A percentile compares a stretch with the other conserved stretches of the same genome.
These are phyloP conservation scores for Firmiana major DNA, from an alignment of 345 rosid genomes.

Conservation along the genomic window DNA sequence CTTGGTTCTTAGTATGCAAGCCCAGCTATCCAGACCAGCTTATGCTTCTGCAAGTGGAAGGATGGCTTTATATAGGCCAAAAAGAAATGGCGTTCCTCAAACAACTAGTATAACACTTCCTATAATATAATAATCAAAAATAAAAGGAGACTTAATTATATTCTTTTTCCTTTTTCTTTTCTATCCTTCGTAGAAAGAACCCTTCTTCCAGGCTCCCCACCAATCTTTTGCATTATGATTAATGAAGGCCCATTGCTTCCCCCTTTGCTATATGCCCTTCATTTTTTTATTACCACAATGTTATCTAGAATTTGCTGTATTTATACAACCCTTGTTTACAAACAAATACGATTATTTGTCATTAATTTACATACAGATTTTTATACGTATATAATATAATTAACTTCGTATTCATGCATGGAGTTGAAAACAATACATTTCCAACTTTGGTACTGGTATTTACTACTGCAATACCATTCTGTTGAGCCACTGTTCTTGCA, in stretches of 20 bases:
- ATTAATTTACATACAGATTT: not conserved
- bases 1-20: not conserved
- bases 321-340: not conserved
- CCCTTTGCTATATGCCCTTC: conserved; percentile 26
- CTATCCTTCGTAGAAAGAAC: conserved; percentile 1
- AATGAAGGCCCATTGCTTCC: conserved; percentile 28
- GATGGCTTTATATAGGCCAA: conserved; percentile 41
- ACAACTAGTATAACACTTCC: not conserved
- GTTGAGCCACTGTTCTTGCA: not conserved
- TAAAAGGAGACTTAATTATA: conserved; percentile 23
- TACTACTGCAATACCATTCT: not conserved
- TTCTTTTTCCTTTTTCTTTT: conserved; percentile 24
- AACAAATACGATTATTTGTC: not conserved
- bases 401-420: not conserved
- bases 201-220: conserved; percentile 9
- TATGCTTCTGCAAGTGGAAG: conserved; percentile 11
- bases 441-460: not conserved
- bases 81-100: conserved; percentile 16
- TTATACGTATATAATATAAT: not conserved
- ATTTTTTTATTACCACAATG: not conserved
- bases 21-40: conserved; percentile 5
- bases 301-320: not conserved
- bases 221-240: conserved; percentile 28
- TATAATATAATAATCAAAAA: no score
- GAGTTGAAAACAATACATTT: not conserved